phyloP scores from a whole-genome alignment of 345 rosid species.

The Euphorbia pulcherrima region DNA sequence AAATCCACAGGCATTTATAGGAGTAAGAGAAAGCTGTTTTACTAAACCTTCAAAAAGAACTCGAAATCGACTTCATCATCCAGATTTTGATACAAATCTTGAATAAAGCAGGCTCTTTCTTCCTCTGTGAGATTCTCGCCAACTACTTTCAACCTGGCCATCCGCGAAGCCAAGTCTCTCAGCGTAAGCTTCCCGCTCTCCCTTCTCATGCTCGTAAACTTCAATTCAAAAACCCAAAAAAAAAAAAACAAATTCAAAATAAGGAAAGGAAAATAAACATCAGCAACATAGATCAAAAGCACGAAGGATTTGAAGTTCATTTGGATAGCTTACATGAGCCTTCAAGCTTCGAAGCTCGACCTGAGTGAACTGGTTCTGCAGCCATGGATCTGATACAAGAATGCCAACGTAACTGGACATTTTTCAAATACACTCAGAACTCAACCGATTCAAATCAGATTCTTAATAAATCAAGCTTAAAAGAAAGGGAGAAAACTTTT shows the following conservation, averaged over 20 bases:
- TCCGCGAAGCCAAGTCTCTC: slow-evolving; percentile 71
- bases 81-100: slow-evolving; percentile 54
- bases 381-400: slow-evolving; percentile 92
- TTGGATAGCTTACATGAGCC: slow-evolving; percentile 50
- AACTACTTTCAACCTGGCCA: slow-evolving; percentile 74
- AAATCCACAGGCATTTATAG: background rate
- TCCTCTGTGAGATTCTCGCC: slow-evolving; percentile 75
- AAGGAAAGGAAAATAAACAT: background rate
- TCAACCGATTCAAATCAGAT: background rate
- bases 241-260: background rate
- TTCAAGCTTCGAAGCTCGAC: slow-evolving; percentile 98
- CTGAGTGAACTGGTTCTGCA: slow-evolving; percentile 97
- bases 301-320: background rate
- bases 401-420: slow-evolving; percentile 91
- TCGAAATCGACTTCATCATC: slow-evolving; percentile 91
- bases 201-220: slow-evolving; percentile 87
- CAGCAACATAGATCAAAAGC: slow-evolving; percentile 1
- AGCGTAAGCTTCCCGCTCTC: slow-evolving; percentile 90
- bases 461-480: background rate
- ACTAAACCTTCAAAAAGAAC: slow-evolving; percentile 71
- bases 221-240: background rate
- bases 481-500: background rate
- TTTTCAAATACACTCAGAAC: background rate
- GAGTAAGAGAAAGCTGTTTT: background rate
- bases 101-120: slow-evolving; percentile 65